Evolutionary conservation across 805 yeast species (phyloP).

Genomic region (Schwanniomyces vanrijiae): DNA sequence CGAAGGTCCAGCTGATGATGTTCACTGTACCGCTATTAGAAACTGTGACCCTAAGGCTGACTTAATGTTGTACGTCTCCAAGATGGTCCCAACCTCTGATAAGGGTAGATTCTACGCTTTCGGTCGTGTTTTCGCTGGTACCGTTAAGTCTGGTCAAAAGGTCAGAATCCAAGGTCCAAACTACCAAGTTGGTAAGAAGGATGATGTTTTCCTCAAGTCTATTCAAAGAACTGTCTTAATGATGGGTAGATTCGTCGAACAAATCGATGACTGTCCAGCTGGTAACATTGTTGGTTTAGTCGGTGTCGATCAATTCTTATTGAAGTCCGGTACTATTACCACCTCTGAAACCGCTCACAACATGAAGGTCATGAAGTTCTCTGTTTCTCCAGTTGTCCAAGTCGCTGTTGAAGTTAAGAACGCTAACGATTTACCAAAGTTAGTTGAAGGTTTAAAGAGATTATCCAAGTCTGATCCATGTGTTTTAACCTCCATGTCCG

Average conservation of each 20-base stretch:
- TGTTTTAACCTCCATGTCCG: slow-evolving; percentile 83
- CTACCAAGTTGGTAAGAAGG: slow-evolving; percentile 98
- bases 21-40: slow-evolving; percentile 87
- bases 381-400: slow-evolving; percentile 99
- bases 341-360: slow-evolving; percentile 96
- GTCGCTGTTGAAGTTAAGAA: slow-evolving; percentile 99
- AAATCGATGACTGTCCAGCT: slow-evolving; percentile 99
- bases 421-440: slow-evolving; percentile 98
- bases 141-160: slow-evolving; percentile 98
- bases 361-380: slow-evolving; percentile 99
- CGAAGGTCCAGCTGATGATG: slow-evolving; percentile 98
- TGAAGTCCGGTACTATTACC: slow-evolving; percentile 98
- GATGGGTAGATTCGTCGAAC: slow-evolving; percentile 99
- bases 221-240: slow-evolving; percentile 98
- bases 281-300: slow-evolving; percentile 99
- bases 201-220: slow-evolving; percentile 94
- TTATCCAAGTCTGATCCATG: slow-evolving; percentile 99
- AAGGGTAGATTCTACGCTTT: slow-evolving; percentile 99
- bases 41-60: slow-evolving; percentile 98
- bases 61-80: slow-evolving; percentile 98
- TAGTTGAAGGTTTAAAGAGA: slow-evolving; percentile 99
- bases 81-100: slow-evolving; percentile 99
- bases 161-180: slow-evolving; percentile 99
- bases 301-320: slow-evolving; percentile 99
- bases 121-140: slow-evolving; percentile 99